phyloP scores from a whole-genome alignment of 495 filamentous ascomycete genomes.

The Penicillium dipodomyicola region DNA sequence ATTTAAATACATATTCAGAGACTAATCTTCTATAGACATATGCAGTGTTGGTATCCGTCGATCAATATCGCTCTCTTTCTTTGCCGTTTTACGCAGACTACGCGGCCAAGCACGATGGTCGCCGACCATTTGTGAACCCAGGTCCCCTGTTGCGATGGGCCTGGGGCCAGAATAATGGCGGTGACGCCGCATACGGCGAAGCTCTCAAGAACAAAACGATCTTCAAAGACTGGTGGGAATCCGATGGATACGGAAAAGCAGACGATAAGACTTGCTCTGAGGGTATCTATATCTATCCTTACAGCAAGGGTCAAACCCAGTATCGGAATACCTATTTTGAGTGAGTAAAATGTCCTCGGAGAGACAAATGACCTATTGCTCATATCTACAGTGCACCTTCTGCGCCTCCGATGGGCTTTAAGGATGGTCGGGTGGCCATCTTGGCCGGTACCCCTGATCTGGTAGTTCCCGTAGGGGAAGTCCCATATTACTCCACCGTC shows the following conservation, averaged over 20 bases:
- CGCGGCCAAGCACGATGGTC: constrained; percentile 43
- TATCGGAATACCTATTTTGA: constrained; percentile 36
- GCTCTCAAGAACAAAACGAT: constrained; percentile 46
- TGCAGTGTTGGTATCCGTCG: constrained; percentile 48
- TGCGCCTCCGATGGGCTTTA: constrained; percentile 43
- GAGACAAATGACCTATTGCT: not conserved
- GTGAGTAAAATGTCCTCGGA: not conserved
- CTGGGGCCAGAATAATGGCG: constrained; percentile 47
- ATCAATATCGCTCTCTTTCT: constrained; percentile 49
- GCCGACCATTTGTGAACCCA: constrained; percentile 54
- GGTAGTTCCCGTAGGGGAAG: constrained; percentile 58
- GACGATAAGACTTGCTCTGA: constrained; percentile 41
- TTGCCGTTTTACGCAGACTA: constrained; percentile 55
- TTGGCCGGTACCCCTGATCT: constrained; percentile 55
- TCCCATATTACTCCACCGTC: constrained; percentile 50
- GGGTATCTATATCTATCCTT: constrained; percentile 37
- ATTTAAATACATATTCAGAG: not conserved
- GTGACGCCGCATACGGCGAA: constrained; percentile 31
- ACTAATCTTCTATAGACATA: constrained; percentile 38
- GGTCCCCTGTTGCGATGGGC: constrained; percentile 55
- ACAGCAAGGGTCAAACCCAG: constrained; percentile 21
- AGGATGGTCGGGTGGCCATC: constrained; percentile 39
- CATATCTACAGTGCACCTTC: constrained; percentile 16
- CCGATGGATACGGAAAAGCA: constrained; percentile 40
- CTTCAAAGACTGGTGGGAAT: constrained; percentile 55